Evolutionary conservation across 768 basidiomycete species (phyloP), one percentile per base, ranked within the genome.

Genomic region (Psilocybe subaeruginosa): DNA sequence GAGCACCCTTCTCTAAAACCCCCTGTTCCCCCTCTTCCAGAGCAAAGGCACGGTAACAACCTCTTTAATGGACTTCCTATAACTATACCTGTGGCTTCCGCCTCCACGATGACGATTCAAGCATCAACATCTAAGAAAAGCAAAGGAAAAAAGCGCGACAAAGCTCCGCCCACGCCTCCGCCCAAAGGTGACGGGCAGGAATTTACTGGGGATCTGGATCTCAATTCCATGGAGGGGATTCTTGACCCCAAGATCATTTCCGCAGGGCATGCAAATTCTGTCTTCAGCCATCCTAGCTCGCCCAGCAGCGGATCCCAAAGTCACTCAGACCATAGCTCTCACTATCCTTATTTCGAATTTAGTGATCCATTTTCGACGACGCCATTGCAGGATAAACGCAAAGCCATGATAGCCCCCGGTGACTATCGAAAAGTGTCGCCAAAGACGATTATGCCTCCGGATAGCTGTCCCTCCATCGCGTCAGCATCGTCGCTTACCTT

Each of bases 191-290:
- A 47, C 54, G 62, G 55, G 47, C 72, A 71, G 37, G 74, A 76
- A 23, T 76, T 85, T 60, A 76, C 73, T 23, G 81, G 91, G 46
- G 90, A 92, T 71, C 85, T 84, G 17, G 84, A 94, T 70, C 71
- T 93, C 47, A 83, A 89, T 8, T 76, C 84, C 54, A 94, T 97
- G 84, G 89, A 91, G 41, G 95, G 90, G 5, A 94, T 97, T 69
- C 77, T 97, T 63, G 80, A 94, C 72, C 74, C 77, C 0, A 74
- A 55, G 49, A 54, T 65, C 68, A 41, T 59, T 64, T 68, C 68
- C 61, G 60, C 67, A 56, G 65, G 58, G 53, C 58, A 57, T 54
- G 70, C 39, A n/a, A 61, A 59, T 66, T 53, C 50, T 11, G 14
- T 54, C 33, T 47, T 29, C 30, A 4, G 33, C 29, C 16, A 75